Base-by-base conservation (phyloP, 2,329 filamentous ascomycete genomes). In the Paecilomyces sp. region DNA sequence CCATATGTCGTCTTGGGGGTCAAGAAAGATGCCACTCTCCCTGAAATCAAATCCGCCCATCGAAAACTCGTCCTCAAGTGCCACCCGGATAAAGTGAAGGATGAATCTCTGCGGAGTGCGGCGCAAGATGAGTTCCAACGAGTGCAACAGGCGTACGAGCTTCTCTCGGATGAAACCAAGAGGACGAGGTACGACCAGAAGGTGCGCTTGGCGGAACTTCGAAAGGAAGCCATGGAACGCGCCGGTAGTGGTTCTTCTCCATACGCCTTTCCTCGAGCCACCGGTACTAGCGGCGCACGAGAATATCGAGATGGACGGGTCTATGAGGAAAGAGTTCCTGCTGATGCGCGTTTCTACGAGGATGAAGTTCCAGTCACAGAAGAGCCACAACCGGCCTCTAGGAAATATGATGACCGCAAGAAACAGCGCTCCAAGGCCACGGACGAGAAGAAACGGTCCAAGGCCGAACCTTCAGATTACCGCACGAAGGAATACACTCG, bases 61-160 rank as follows among this genome's bases (percentile, higher is more conserved):
- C 87, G 90, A 67, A 96, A 95, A 74, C 86, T 95, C 50, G 90
- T 91, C 36, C 84, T 96, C 66, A 91, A 90, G 74, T 92, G 89
- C 71, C 92, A 97, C 67, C 92, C 92, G 34, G 92, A 97, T 80
- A 96, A 96, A 78, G 85, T 96, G 63, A 88, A 91, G 65, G 86
- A 96, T 68, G 86, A 88, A 57, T 80, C 85, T 15, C 80, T 89
- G 68, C 95, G 94, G 76, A 85, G 86, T 61, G 79, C 85, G 67
- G 95, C 92, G 74, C 86, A 90, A 67, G 88, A 91, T 67, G 88
- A 96, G 75, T 99, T 97, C 70, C 92, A 97, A 75, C 87, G 86
- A 72, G 90, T 97, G 34, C 92, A 97, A 74, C 86, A 92, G 68
- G 92, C 94, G 56, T 99, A 96, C 76, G 94, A 97, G 75, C 81